phyloP scores from a whole-genome alignment of 805 yeast genomes.

The Kluyveromyces aestuarii region DNA sequence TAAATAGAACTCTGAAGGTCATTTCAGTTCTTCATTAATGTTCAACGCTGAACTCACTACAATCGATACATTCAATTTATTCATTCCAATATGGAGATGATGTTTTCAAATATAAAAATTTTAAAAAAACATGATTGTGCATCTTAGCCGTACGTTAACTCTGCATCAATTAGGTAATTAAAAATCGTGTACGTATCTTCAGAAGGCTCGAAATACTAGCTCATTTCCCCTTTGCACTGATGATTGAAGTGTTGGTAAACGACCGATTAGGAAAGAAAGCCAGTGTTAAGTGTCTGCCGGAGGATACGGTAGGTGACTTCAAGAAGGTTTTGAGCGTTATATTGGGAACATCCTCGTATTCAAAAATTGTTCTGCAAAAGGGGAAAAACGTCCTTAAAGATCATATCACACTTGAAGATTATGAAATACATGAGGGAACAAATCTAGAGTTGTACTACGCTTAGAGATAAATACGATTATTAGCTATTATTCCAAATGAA shows the following conservation, averaged over 20 bases:
- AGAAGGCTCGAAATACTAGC: neutral
- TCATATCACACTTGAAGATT: constrained; percentile 87
- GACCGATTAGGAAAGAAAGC: constrained; percentile 83
- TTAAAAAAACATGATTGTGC: too few species aligned
- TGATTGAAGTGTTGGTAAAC: constrained; percentile 68
- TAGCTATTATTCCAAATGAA: constrained; percentile 19
- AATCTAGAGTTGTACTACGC: constrained; percentile 77
- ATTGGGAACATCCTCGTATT: constrained; percentile 63
- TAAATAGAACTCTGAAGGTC: constrained; percentile 25
- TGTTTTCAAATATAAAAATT: too few species aligned
- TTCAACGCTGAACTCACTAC: neutral
- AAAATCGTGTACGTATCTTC: too few species aligned
- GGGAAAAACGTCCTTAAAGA: constrained; percentile 81
- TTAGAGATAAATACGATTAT: constrained; percentile 28
- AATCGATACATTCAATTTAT: too few species aligned
- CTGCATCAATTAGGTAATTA: too few species aligned
- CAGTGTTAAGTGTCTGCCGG: constrained; percentile 76
- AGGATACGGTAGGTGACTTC: constrained; percentile 84
- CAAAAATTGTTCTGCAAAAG: constrained; percentile 61
- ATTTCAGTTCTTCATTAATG: neutral
- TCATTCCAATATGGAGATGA: too few species aligned
- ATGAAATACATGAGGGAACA: constrained; percentile 85
- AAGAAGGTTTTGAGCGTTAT: constrained; percentile 77
- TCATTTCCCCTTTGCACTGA: constrained; percentile 12
- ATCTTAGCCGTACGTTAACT: too few species aligned